These are phyloP conservation scores for Saccharomycopsis capsularis DNA, from an alignment of 805 yeast species.

Conservation along the genomic window DNA sequence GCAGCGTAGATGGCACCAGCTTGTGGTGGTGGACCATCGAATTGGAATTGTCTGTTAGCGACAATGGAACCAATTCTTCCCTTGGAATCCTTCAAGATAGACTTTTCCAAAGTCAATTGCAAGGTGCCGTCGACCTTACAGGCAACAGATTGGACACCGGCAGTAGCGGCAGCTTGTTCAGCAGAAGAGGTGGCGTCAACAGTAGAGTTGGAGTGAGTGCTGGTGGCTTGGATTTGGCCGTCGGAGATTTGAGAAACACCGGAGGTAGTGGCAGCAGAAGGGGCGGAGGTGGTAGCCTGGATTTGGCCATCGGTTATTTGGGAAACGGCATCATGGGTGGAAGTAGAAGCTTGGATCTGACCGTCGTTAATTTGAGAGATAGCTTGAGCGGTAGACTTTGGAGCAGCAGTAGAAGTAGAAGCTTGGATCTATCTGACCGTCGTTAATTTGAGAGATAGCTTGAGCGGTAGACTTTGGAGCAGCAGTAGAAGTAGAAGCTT, in stretches of 20 bases:
- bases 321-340: slow-evolving; percentile 25
- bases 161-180: slow-evolving; percentile 26
- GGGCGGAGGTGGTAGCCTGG: slow-evolving; percentile 26
- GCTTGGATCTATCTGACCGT: slow-evolving; percentile 41
- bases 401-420: slow-evolving; percentile 26
- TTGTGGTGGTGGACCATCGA: slow-evolving; percentile 75
- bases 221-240: slow-evolving; percentile 26
- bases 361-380: slow-evolving; percentile 45
- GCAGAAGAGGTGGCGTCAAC: slow-evolving; percentile 27
- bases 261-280: slow-evolving; percentile 27
- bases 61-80: slow-evolving; percentile 69
- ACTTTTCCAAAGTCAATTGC: slow-evolving; percentile 42
- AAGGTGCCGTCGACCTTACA: slow-evolving; percentile 35
- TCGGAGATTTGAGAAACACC: slow-evolving; percentile 23
- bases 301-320: slow-evolving; percentile 30
- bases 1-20: slow-evolving; percentile 59
- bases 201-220: neutral
- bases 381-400: slow-evolving; percentile 27
- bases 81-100: slow-evolving; percentile 45
- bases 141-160: slow-evolving; percentile 25
- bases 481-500: slow-evolving; percentile 27
- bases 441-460: slow-evolving; percentile 35
- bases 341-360: slow-evolving; percentile 37
- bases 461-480: slow-evolving; percentile 26
- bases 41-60: slow-evolving; percentile 70